phyloP scores from a whole-genome alignment of 2,329 filamentous ascomycete genomes.

The Colletotrichum agaves region DNA sequence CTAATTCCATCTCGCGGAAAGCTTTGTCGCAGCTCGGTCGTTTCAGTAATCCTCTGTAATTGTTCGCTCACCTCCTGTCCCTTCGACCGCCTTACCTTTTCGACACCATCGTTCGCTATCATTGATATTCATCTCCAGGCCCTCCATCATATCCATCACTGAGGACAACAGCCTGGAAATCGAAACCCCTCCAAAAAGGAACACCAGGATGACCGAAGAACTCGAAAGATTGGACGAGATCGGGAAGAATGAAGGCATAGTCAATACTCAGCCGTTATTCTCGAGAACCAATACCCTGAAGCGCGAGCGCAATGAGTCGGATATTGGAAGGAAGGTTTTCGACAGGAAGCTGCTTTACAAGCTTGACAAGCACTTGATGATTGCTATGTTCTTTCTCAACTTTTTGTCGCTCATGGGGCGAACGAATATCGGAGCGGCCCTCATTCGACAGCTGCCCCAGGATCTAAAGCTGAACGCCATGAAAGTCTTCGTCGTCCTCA shows the following conservation, averaged over 20 bases:
- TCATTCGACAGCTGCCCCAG: slow-evolving; percentile 41
- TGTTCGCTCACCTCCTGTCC: neutral
- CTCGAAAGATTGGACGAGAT: slow-evolving; percentile 3
- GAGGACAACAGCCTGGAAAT: neutral
- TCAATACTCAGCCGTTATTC: neutral
- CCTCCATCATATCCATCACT: neutral
- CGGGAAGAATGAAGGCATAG: neutral
- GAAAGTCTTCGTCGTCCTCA: slow-evolving; percentile 40
- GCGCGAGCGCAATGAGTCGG: neutral
- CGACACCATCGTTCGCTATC: neutral
- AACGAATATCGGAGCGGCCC: slow-evolving; percentile 42
- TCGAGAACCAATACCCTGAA: neutral
- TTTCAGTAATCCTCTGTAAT: neutral
- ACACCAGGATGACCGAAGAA: slow-evolving; percentile 5
- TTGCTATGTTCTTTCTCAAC: slow-evolving; percentile 44
- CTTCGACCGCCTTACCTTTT: neutral
- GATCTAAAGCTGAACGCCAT: slow-evolving; percentile 41
- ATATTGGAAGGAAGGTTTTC: neutral
- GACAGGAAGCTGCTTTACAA: slow-evolving; percentile 44
- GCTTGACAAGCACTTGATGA: slow-evolving; percentile 41
- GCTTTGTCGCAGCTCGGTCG: neutral
- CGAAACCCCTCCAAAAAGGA: neutral
- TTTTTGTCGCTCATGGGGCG: slow-evolving; percentile 43
- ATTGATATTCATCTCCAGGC: neutral
- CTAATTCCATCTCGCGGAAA: neutral